Evolutionary conservation across 2,329 filamentous ascomycete genomes (phyloP), one percentile per base, ranked within the genome.

Genomic region (Lecanoromycetidae sp.): DNA sequence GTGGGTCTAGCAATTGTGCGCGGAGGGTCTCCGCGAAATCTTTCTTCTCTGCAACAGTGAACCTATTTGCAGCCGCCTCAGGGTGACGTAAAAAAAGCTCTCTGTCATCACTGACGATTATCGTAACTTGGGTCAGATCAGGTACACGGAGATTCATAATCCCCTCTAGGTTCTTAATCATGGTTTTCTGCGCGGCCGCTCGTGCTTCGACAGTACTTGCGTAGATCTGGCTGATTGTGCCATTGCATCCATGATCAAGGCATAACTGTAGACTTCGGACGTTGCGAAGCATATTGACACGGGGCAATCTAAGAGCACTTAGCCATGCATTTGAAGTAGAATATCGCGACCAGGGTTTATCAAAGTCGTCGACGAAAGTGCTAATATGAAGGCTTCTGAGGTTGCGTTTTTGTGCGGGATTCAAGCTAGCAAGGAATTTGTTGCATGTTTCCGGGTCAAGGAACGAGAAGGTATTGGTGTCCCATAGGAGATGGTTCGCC

Each of bases 381-480:
- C 10, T 25, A 2, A 46, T 30, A 15, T 46, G 44, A 6, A 46
- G 26, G 12, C 29, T 44, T 2, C 17, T 36, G 2, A 48, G 2
- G 12, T 48, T 44, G n/a, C 32, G 39, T 39, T 32, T 44, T n/a
- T 48, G 46, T 12, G 39, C 39, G 12, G 32, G 20, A 25, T 44
- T 48, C 4, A 44, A 26, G 17, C 26, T 33, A 17, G 5, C 17
- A 10, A 44, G 20, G 34, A 48, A 48, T 1, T 29, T 30, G 1
- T 29, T 7, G 19, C 44, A 39, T 6, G 40, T 19, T n/a, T 15
- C 13, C 2, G 38, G 39, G 25, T 48, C 40, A 3, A 37, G 33
- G 15, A 48, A 48, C 5, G 46, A 48, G 46, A 48, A 48, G 8
- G 27, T 30, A n/a, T 48, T 48, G 22, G 46, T 48, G 9, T 23